Evolutionary conservation across 768 basidiomycete species (phyloP).

Genomic region (Coprinopsis marcescibilis): DNA sequence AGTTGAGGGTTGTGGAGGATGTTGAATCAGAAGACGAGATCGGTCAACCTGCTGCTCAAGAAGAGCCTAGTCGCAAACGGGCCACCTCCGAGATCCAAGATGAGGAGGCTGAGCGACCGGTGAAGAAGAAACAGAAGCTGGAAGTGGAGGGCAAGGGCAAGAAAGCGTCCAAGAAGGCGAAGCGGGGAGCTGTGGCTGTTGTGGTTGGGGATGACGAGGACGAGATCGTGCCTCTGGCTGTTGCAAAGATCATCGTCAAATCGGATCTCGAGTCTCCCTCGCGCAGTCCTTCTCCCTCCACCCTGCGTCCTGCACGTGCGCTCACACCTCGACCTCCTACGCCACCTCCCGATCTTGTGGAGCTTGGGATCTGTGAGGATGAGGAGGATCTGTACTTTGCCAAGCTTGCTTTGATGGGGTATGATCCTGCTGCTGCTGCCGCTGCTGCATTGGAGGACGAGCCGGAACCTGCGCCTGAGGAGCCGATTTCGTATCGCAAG

Average conservation of each 20-base stretch:
- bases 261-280: slow-evolving; percentile 44
- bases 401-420: slow-evolving; percentile 50
- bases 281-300: slow-evolving; percentile 41
- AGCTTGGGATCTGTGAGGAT: slow-evolving; percentile 64
- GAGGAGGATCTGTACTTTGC: slow-evolving; percentile 88
- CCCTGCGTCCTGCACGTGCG: slow-evolving; percentile 27
- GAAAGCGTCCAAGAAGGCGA: slow-evolving; percentile 35
- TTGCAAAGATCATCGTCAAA: slow-evolving; percentile 43
- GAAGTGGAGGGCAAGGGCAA: slow-evolving; percentile 25
- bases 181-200: slow-evolving; percentile 11
- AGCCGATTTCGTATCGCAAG: slow-evolving; percentile 55
- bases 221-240: slow-evolving; percentile 43
- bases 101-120: slow-evolving; percentile 25
- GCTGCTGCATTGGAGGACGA: slow-evolving; percentile 16
- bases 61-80: slow-evolving; percentile 36
- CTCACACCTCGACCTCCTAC: slow-evolving; percentile 39
- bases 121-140: slow-evolving; percentile 40
- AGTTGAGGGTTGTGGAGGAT: slow-evolving; percentile 34
- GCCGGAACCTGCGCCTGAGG: slow-evolving; percentile 21
- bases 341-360: slow-evolving; percentile 49
- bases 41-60: slow-evolving; percentile 3
- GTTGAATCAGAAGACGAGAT: slow-evolving; percentile 62
- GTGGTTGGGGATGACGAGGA: slow-evolving; percentile 20
- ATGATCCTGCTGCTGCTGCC: slow-evolving; percentile 20
- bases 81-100: slow-evolving; percentile 32